Conservation (phyloP, 202 grass and related monocot species). For the Eragrostis tef region DNA sequence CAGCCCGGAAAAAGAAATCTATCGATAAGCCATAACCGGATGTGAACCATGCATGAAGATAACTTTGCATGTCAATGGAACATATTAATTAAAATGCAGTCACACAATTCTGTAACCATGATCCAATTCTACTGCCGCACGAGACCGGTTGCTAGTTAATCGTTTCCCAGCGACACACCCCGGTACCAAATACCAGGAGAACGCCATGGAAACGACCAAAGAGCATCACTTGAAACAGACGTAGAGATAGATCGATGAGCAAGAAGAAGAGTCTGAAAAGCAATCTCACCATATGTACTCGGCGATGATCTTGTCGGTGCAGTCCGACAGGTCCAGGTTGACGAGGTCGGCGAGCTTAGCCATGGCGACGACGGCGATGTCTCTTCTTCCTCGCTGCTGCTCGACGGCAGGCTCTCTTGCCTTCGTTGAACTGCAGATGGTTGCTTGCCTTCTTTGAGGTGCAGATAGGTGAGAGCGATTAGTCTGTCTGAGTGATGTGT, state of each 20-base stretch:
- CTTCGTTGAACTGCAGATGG: background rate
- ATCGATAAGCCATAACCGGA: background rate
- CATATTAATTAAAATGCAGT: background rate
- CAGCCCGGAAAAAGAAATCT: background rate
- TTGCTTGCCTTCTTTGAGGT: background rate
- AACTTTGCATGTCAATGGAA: background rate
- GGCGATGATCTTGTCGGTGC: conserved; percentile 71
- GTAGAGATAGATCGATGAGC: background rate
- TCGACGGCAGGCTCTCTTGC: background rate
- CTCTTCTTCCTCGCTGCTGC: background rate
- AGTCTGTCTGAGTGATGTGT: background rate
- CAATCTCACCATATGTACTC: conserved; percentile 71
- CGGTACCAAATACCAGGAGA: background rate
- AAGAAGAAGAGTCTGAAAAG: background rate
- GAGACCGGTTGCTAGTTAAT: background rate
- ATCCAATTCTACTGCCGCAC: background rate
- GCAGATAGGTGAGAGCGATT: background rate
- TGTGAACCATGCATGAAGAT: no score
- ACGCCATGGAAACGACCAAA: background rate
- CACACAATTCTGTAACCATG: background rate
- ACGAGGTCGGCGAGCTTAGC: conserved; percentile 53
- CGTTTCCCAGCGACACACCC: background rate
- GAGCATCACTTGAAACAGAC: background rate
- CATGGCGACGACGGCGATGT: conserved; percentile 42
- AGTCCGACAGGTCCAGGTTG: conserved; percentile 64